A percentile compares a stretch with the other conserved stretches of the same genome.
phyloP scores from a whole-genome alignment of 257 asterid genomes.

The Ophiorrhiza pumila region DNA sequence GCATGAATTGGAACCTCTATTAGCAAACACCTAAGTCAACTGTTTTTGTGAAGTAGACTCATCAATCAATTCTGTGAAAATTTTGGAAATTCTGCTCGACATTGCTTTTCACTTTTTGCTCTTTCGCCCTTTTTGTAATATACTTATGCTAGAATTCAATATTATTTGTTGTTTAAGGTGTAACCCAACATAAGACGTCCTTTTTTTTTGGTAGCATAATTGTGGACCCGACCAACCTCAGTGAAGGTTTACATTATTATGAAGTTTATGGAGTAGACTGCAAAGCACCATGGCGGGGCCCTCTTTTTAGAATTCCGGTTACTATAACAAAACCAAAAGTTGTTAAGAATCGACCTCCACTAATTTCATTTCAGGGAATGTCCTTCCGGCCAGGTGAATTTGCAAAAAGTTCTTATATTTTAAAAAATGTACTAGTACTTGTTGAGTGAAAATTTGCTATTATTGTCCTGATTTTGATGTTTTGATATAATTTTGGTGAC shows the following conservation, averaged over 20 bases:
- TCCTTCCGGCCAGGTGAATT: constrained; percentile 76
- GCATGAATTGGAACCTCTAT: not conserved
- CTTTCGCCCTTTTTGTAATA: not conserved
- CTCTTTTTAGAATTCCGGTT: constrained; percentile 87
- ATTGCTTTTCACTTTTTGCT: not conserved
- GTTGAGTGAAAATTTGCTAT: not conserved
- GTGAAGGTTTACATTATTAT: constrained; percentile 84
- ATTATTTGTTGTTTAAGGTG: constrained; percentile 15
- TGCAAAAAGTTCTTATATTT: not conserved
- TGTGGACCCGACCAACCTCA: constrained; percentile 83
- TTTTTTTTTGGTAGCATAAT: constrained; percentile 58
- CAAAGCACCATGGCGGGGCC: constrained; percentile 97
- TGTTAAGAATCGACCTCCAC: constrained; percentile 67
- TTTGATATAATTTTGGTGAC: not conserved
- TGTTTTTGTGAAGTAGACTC: not conserved
- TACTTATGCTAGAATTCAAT: not conserved
- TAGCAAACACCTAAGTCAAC: not conserved
- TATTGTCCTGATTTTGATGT: not conserved
- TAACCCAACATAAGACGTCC: constrained; percentile 13
- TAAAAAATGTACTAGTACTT: not conserved
- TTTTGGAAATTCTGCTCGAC: not conserved
- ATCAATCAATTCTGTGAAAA: not conserved
- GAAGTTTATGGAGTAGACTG: constrained; percentile 88
- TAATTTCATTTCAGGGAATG: constrained; percentile 57
- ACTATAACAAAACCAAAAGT: constrained; percentile 82